Conservation (phyloP, 331 rosid species). For the Spiraea crenata region DNA sequence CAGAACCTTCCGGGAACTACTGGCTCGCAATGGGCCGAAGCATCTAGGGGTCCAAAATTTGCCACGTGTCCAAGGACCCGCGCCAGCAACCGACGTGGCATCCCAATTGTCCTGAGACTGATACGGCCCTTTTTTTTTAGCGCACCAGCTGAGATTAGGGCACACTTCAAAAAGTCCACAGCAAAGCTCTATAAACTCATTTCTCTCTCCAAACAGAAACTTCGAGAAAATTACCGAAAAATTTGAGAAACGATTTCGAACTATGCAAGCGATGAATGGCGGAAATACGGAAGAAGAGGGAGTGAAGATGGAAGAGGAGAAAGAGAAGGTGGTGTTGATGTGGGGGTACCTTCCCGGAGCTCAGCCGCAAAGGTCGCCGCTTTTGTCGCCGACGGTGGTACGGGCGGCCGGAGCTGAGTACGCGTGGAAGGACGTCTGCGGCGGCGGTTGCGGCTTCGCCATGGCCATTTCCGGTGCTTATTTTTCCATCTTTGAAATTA, state of each 20-base stretch:
- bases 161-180: conserved; percentile 35
- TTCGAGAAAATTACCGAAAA: not conserved
- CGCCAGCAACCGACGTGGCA: conserved; percentile 74
- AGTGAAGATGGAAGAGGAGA: conserved; percentile 36
- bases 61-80: conserved; percentile 43
- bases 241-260: not conserved
- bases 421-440: conserved; percentile 68
- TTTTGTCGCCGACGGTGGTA: conserved; percentile 53
- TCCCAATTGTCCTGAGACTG: conserved; percentile 47
- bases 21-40: conserved; percentile 25
- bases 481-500: not conserved
- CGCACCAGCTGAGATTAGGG: conserved; percentile 51
- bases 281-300: conserved; percentile 29
- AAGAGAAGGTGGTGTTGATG: conserved; percentile 56
- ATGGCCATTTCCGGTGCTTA: conserved; percentile 79
- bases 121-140: conserved; percentile 52
- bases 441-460: conserved; percentile 99
- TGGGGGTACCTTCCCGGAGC: conserved; percentile 98
- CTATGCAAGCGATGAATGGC: conserved; percentile 51
- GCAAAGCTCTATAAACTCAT: not conserved
- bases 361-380: conserved; percentile 78
- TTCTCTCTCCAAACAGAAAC: conserved; percentile 21
- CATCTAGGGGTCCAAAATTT: conserved; percentile 20
- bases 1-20: conserved; percentile 48
- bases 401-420: conserved; percentile 37